Evolutionary conservation across 208 protist genomes (phyloP), one percentile per base, ranked within the genome.

Genomic region (Trypanosoma platydactyli): DNA sequence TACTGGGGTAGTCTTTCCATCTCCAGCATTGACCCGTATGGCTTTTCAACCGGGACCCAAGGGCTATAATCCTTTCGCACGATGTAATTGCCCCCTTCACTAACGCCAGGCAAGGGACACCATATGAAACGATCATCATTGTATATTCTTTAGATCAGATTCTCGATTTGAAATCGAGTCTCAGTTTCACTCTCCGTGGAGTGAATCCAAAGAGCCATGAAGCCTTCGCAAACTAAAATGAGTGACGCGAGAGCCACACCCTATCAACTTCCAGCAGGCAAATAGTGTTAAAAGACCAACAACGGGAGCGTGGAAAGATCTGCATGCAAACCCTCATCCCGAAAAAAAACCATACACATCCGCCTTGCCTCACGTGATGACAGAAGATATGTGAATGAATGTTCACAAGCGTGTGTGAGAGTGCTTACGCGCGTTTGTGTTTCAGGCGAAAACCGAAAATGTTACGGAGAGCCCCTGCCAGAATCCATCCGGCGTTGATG

Each of bases 1-100:
- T 76, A 81, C 64, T 81, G 76, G 25, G 83, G 71, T 33, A 89
- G 71, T 41, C 73, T 86, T 45, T 89, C 77, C 2, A 62, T 44
- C 55, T 82, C 73, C 27, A 89, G 20, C 24, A 80, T 33, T 7
- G 58, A 30, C 11, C 11, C 27, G 20, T 50, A 57, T 11, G 38
- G 24, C 42, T 46, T 40, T 51, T 53, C 61, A n/a, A n/a, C 25
- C 25, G 35, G 40, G 24, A 44, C 24, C 20, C 44, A 29, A 41
- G 2, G 25, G 29, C 25, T 57, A 48, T 15, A 25, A 59, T 56
- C 38, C 29, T 49, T 54, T 30, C 62, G n/a, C 20, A 68, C 62
- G 48, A 56, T 40, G 27, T 22, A 48, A 5, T 27, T 68, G 11
- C 22, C 9, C 6, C 46, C 29, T 18, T 22, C 40, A 13, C 4